Conservation (phyloP, 441 rosid genomes). For the Sinapis alba region DNA sequence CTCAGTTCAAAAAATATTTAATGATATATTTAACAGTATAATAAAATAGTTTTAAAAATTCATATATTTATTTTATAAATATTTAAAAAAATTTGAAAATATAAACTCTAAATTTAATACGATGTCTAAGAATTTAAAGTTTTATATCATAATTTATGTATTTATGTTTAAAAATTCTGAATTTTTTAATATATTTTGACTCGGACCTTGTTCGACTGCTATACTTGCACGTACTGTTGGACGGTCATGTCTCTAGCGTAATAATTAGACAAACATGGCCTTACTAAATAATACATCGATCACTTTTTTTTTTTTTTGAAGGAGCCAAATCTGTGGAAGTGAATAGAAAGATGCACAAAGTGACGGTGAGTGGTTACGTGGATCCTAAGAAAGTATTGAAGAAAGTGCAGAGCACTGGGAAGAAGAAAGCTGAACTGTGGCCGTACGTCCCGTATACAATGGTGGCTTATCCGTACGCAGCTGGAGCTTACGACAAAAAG, state of each 20-base stretch:
- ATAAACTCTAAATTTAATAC: too few relatives aligned
- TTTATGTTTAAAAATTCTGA: too few relatives aligned
- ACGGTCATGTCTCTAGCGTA: not conserved
- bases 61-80: too few relatives aligned
- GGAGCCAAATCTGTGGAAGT: slow-evolving; percentile 77
- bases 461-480: slow-evolving; percentile 83
- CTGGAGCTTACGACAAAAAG: slow-evolving; percentile 81
- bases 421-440: slow-evolving; percentile 77
- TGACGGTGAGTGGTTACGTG: slow-evolving; percentile 69
- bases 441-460: slow-evolving; percentile 78
- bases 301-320: not conserved
- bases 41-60: too few relatives aligned
- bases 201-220: too few relatives aligned
- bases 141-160: too few relatives aligned
- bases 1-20: too few relatives aligned
- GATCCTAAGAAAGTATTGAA: slow-evolving; percentile 77
- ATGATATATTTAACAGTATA: too few relatives aligned
- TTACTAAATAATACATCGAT: not conserved
- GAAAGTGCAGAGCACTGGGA: slow-evolving; percentile 69
- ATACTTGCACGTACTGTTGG: too few relatives aligned
- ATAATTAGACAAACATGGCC: not conserved
- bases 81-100: too few relatives aligned
- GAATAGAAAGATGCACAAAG: slow-evolving; percentile 70
- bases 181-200: too few relatives aligned
- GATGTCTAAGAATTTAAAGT: too few relatives aligned